Evolutionary conservation across 345 rosid genomes (phyloP), one percentile per base, ranked within the genome.

Genomic region (Syzygium aromaticum): DNA sequence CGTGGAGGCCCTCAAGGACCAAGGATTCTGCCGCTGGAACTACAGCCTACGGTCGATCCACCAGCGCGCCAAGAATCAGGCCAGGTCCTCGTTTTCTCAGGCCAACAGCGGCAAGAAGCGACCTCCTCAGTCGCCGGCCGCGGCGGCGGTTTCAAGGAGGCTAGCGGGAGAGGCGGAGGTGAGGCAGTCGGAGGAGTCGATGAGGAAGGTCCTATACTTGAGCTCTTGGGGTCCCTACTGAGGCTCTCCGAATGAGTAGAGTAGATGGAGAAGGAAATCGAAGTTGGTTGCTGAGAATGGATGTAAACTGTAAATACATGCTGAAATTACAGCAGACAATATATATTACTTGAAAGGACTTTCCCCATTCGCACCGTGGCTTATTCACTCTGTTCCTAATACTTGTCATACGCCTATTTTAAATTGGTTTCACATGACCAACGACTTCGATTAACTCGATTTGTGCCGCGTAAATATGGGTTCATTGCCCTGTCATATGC

Each of bases 1-100:
- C 12, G 94, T 96, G 49, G 96, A 93, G 89, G 94, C 95, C 10
- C 43, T 93, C 30, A 96, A 95, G 54, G 96, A 94, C 67, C 94
- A 93, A 51, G 96, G 96, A 0, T 83, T 94, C 64, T 92, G 95
- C 54, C 88, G 97, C 43, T 93, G 94, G 95, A 96, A 92, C 87
- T 91, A 91, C 89, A 28, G 89, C 40, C 43, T 93, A 2, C 91
- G 93, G 77, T 92, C 92, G 1, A 13, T 90, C 30, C 89, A 93
- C 52, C 95, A 93, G 25, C 93, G 90, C 57, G 91, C 89, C 87
- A 93, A 93, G 85, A 92, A 61, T 87, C 88, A 89, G 23, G 52
- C 90, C 33, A 83, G 91, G 87, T 59, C 67, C 30, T 86, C 95
- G 8, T 11, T 88, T 54, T 92, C 94, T 85, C 95, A 89, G 84